A percentile compares a stretch with the other conserved stretches of the same genome.
These are phyloP conservation scores for Acanthamoeba lenticulata DNA, from an alignment of 208 protist genomes.

Conservation along the genomic window DNA sequence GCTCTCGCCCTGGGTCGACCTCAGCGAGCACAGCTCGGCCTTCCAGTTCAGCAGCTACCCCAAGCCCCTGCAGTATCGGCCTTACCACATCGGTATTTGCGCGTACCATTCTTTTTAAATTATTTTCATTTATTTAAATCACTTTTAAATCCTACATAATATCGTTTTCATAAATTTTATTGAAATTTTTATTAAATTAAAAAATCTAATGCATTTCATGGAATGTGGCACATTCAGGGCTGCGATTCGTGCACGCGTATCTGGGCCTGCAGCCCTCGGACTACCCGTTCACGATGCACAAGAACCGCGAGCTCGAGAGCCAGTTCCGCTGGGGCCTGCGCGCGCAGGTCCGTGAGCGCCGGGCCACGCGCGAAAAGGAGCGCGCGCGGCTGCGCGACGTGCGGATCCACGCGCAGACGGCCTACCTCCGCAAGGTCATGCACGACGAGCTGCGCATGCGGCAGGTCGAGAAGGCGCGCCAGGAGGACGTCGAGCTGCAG, in stretches of 20 bases:
- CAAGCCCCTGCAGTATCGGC: neutral
- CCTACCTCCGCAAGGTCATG: neutral
- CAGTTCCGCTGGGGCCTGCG: neutral
- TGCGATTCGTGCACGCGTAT: neutral
- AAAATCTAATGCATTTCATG: neutral
- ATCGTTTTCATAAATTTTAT: no score
- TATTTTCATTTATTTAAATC: no score
- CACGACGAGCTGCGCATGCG: neutral
- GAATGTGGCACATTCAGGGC: no score
- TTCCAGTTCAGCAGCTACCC: neutral
- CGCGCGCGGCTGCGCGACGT: neutral
- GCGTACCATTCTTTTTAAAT: no score
- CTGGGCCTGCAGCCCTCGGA: neutral
- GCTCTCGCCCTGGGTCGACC: neutral
- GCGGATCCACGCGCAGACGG: neutral
- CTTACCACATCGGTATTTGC: neutral
- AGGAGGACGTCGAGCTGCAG: neutral
- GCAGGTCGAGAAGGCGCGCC: neutral
- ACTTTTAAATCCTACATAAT: no score
- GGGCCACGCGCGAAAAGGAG: neutral
- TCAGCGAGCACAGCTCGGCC: neutral
- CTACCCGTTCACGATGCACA: neutral
- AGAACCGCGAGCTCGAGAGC: neutral
- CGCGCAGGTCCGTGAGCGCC: neutral
- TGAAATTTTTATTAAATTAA: no score